Conservation (phyloP, 2,329 filamentous ascomycete species). For the Aspergillus sp. region DNA sequence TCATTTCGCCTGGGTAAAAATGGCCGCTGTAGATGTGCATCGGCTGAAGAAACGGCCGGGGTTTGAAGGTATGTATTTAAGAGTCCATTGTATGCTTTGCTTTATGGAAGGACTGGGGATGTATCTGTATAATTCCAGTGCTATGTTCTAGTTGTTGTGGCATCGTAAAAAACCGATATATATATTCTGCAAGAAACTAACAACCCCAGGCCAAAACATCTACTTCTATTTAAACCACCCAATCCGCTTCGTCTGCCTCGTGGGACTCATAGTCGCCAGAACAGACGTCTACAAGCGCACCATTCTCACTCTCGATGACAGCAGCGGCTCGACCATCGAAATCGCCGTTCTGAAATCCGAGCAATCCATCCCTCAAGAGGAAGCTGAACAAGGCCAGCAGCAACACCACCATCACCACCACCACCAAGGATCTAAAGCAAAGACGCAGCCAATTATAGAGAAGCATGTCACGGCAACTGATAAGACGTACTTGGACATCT, state of each 20-base stretch:
- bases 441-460: background rate
- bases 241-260: constrained; percentile 66
- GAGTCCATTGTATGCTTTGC: background rate
- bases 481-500: constrained; percentile 38
- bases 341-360: constrained; percentile 40
- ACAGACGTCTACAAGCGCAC: constrained; percentile 48
- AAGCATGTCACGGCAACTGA: constrained; percentile 21
- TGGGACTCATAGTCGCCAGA: constrained; percentile 61
- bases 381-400: background rate
- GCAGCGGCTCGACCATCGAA: constrained; percentile 53
- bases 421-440: constrained; percentile 28
- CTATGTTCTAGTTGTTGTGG: too few relatives aligned
- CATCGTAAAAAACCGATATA: background rate
- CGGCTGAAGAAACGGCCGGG: constrained; percentile 40
- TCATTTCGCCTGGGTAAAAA: constrained; percentile 57
- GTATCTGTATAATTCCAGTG: background rate
- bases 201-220: constrained; percentile 44
- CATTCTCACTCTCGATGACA: constrained; percentile 54
- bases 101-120: background rate
- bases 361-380: background rate
- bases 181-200: background rate
- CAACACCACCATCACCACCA: constrained; percentile 25
- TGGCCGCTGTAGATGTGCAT: constrained; percentile 52
- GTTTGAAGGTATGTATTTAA: constrained; percentile 43
- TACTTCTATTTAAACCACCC: constrained; percentile 68